Evolutionary conservation across 768 basidiomycete genomes (phyloP).

Genomic region (Tricholomella constricta): DNA sequence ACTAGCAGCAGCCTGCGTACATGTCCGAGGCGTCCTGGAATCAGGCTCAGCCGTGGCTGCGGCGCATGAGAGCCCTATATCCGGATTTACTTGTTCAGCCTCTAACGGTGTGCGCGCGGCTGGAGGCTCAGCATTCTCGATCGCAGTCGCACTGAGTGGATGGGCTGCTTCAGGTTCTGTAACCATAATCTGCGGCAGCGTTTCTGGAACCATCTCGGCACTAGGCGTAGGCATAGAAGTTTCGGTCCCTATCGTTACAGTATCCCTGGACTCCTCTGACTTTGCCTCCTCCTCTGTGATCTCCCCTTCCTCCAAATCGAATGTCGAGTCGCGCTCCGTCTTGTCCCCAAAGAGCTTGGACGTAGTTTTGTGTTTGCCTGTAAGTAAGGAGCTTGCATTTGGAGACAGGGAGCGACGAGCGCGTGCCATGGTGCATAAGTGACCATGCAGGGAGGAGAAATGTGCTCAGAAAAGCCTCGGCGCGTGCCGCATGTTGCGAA

Average conservation of each 20-base stretch:
- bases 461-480: too few species aligned
- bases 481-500: too few species aligned
- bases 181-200: not conserved
- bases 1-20: not conserved
- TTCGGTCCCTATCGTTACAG: not conserved
- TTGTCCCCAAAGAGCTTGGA: not conserved
- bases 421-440: slow-evolving; percentile 6
- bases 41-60: too few species aligned
- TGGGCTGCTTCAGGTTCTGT: not conserved
- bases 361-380: not conserved
- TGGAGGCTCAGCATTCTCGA: not conserved
- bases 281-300: slow-evolving; percentile 19
- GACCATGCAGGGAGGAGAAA: too few species aligned
- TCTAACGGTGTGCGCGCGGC: not conserved
- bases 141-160: not conserved
- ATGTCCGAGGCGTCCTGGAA: not conserved
- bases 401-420: slow-evolving; percentile 8
- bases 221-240: not conserved
- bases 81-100: too few species aligned
- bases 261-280: not conserved
- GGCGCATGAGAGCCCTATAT: too few species aligned
- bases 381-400: not conserved
- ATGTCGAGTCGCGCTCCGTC: not conserved
- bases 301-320: slow-evolving; percentile 23
- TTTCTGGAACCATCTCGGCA: not conserved